Evolutionary conservation across 352 stramenopile genomes (phyloP), one percentile per base, ranked within the genome.

Genomic region (Pelagophyceae sp.): DNA sequence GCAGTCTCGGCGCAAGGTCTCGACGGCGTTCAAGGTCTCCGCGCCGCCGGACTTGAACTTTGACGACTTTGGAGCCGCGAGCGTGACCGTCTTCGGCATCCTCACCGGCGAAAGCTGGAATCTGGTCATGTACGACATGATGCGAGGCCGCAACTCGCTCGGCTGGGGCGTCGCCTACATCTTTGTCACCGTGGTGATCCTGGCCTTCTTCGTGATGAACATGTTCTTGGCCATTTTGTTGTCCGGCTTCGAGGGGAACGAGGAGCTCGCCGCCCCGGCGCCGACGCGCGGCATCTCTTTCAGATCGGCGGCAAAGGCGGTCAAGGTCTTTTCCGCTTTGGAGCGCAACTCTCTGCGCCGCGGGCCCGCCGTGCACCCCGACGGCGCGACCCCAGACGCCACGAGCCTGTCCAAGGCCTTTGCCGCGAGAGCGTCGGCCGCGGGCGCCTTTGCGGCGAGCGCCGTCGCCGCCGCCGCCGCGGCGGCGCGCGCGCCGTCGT

Each of bases 71-170:
- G 79, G 92, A 11, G 90, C 84, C 85, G 87, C 88, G 15, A 78
- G 87, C 23, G 82, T 93, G 31, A 95, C 91, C 0, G 90, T 96
- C 0, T 96, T 97, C 76, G 90, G 97, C 81, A 86, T 98, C 63
- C 94, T 97, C 69, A 92, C 92, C 20, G 92, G 91, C 11, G 93
- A 98, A 69, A 95, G 97, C 82, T 97, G 91, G 92, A 96, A 97
- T 76, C 83, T 79, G 50, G 87, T 97, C 72, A 95, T 98, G 92
- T 97, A 97, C 80, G 90, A 95, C 80, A 88, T 83, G 11, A 54
- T 54, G 11, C 45, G 45, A 11, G 94, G 94, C 79, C 88, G 89
- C 6, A 86, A 85, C n/a, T 93, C 70, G 32, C 51, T 90, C 76
- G 85, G 86, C 35, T 85, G 86, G 70, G 76, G 86, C 0, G 86